Conservation (phyloP, 2,329 filamentous ascomycete species). For the Paraphoma sp. region DNA sequence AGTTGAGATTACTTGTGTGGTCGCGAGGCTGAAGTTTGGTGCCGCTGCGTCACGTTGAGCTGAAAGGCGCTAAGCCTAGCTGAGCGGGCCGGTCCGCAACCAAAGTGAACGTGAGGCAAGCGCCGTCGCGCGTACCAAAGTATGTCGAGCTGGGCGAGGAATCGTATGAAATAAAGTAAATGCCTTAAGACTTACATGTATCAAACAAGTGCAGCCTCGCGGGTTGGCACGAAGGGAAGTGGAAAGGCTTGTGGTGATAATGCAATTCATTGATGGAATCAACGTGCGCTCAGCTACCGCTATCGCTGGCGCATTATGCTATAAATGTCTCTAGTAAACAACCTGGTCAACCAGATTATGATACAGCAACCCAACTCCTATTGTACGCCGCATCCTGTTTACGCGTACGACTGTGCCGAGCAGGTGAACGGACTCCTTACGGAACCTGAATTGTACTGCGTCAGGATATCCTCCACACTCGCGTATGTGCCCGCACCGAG, state of each 20-base stretch:
- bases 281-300: conserved; percentile 6
- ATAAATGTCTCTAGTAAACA: neutral
- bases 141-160: neutral
- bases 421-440: conserved; percentile 53
- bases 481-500: conserved; percentile 53
- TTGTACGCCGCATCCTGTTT: conserved; percentile 1
- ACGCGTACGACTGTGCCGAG: conserved; percentile 38
- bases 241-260: neutral
- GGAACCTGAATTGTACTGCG: conserved; percentile 46
- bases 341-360: neutral
- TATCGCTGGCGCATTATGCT: conserved; percentile 2
- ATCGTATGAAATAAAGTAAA: neutral
- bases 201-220: too few species aligned
- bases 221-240: too few species aligned
- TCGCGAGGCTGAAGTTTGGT: neutral
- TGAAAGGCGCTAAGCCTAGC: neutral
- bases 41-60: neutral
- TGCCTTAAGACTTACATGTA: too few species aligned
- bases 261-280: neutral
- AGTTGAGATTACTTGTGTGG: neutral
- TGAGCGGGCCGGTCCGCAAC: neutral
- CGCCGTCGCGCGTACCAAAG: neutral
- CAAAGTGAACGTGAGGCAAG: neutral
- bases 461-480: conserved; percentile 52
- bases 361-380: neutral